phyloP scores from a whole-genome alignment of 2,329 filamentous ascomycete species.

The Sporothrix pseudoabietina region DNA sequence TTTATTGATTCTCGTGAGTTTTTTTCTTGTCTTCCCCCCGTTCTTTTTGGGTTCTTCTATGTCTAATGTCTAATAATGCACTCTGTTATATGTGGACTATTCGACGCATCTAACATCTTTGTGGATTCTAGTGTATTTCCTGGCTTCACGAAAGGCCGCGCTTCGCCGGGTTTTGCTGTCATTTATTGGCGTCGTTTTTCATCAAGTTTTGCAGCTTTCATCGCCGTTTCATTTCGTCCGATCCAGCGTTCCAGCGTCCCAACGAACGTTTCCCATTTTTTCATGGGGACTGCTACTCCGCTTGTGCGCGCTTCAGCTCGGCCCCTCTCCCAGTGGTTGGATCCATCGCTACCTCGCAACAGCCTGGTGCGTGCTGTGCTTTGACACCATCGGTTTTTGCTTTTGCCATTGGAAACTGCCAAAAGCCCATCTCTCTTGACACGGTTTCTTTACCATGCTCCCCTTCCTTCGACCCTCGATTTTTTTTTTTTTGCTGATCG shows the following conservation, averaged over 20 bases:
- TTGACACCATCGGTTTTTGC: slow-evolving; percentile 24
- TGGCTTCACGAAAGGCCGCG: not conserved
- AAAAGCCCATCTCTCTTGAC: slow-evolving; percentile 24
- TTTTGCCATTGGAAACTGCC: slow-evolving; percentile 27
- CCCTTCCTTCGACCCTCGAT: not conserved
- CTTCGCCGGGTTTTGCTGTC: not conserved
- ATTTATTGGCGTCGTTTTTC: not conserved
- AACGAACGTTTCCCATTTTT: not conserved
- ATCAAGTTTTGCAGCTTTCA: not conserved
- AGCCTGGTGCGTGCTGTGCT: not conserved
- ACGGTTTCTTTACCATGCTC: not conserved
- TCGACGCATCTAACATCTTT: not conserved
- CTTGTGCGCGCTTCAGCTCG: not conserved
- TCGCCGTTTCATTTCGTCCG: not conserved
- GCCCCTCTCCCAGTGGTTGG: slow-evolving; percentile 17
- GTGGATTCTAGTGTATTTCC: not conserved
- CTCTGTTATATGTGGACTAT: not conserved
- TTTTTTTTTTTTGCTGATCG: not conserved
- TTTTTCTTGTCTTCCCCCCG: not conserved
- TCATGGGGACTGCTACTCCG: not conserved
- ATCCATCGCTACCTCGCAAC: slow-evolving; percentile 17
- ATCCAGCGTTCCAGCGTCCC: not conserved
- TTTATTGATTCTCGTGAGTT: slow-evolving; percentile 7
- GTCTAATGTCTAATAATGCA: not conserved
- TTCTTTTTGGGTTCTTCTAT: not conserved